These are phyloP conservation scores for Hyphopichia homilentoma DNA, from an alignment of 805 yeast species.

Conservation along the genomic window DNA sequence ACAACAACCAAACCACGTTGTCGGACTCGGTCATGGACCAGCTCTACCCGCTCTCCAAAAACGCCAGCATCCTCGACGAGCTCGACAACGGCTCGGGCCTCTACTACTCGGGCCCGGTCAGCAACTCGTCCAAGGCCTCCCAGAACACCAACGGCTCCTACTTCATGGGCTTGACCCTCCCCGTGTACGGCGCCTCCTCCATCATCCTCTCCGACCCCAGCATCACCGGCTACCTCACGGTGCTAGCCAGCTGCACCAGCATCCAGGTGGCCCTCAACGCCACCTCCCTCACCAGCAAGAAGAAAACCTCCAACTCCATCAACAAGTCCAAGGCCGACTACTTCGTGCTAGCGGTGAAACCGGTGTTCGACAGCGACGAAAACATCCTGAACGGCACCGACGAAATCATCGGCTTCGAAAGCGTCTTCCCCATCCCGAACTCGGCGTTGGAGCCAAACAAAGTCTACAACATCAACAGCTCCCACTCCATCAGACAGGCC, in stretches of 20 bases:
- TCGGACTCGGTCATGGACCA: constrained; percentile 27
- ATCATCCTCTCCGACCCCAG: constrained; percentile 52
- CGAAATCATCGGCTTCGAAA: constrained; percentile 44
- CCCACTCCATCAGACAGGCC: constrained; percentile 26
- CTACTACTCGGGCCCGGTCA: constrained; percentile 61
- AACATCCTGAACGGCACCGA: constrained; percentile 31
- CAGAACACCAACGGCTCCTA: constrained; percentile 33
- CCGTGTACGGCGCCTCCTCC: constrained; percentile 71
- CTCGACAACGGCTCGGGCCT: constrained; percentile 36
- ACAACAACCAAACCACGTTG: constrained; percentile 23
- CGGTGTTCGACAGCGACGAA: constrained; percentile 26
- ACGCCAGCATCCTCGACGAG: constrained; percentile 35
- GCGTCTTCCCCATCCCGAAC: constrained; percentile 25
- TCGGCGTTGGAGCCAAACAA: constrained; percentile 14
- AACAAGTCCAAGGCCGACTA: constrained; percentile 18
- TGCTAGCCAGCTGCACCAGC: constrained; percentile 36
- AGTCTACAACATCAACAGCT: constrained; percentile 22
- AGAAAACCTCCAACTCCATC: constrained; percentile 1
- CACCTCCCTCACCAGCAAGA: constrained; percentile 8
- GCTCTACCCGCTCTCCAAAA: constrained; percentile 50
- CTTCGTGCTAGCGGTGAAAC: constrained; percentile 28
- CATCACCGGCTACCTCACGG: constrained; percentile 68
- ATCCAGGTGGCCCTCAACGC: constrained; percentile 27
- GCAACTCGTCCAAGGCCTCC: constrained; percentile 35
- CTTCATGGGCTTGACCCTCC: constrained; percentile 72